Percentiles rank a stretch among this genome's conserved stretches.
phyloP scores from a whole-genome alignment of 2,329 filamentous ascomycete species.

The Thielaviopsis ethacetica region DNA sequence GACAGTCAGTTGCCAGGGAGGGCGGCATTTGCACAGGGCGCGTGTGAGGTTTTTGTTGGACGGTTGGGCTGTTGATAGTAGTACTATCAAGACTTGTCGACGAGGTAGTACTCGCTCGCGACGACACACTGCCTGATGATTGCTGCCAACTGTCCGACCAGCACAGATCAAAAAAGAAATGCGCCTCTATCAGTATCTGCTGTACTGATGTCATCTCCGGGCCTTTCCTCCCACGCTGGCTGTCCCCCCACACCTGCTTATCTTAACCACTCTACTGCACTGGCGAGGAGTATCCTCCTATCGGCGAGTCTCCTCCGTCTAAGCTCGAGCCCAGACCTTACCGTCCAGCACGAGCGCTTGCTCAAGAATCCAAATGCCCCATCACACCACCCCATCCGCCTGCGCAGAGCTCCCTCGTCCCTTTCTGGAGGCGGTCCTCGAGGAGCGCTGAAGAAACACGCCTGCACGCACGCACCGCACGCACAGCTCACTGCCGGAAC shows the following conservation, averaged over 20 bases:
- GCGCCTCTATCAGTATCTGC: no score
- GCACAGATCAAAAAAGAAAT: no score
- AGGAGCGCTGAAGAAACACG: neutral
- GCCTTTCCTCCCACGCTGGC: no score
- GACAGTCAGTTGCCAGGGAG: neutral
- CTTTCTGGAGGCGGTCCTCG: neutral
- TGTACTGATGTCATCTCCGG: no score
- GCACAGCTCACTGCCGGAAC: neutral
- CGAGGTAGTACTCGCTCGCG: no score
- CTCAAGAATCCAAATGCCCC: neutral
- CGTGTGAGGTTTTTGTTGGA: neutral
- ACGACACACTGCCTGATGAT: no score
- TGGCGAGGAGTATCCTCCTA: neutral
- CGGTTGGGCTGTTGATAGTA: no score
- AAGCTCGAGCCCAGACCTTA: neutral
- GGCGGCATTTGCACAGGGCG: neutral
- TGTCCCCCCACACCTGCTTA: no score
- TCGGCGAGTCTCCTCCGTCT: neutral
- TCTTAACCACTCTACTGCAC: neutral
- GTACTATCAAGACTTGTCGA: no score
- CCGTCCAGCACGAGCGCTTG: neutral
- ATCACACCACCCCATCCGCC: neutral
- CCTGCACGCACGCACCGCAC: no score
- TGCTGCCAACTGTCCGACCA: no score
- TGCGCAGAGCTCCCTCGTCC: neutral